These are phyloP conservation scores for Chaetoscypha palmicola DNA, from an alignment of 2,329 filamentous ascomycete species.

Conservation along the genomic window DNA sequence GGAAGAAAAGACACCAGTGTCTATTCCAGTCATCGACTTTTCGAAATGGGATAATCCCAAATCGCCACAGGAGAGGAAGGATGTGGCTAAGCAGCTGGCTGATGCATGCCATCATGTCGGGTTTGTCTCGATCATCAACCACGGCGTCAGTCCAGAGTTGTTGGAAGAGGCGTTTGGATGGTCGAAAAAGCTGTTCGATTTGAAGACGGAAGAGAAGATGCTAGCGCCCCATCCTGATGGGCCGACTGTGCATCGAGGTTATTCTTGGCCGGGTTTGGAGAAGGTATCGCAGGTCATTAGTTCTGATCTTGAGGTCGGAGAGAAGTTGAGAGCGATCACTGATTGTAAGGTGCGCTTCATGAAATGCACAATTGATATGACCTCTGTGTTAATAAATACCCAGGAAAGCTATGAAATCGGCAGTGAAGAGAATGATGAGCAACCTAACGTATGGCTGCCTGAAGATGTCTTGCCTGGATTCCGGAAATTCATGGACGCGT, in stretches of 20 bases:
- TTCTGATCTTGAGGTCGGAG: conserved; percentile 35
- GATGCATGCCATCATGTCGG: conserved; percentile 38
- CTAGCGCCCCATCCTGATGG: conserved; percentile 43
- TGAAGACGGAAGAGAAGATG: conserved; percentile 40
- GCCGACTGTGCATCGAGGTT: conserved; percentile 45
- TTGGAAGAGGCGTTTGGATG: conserved; percentile 39
- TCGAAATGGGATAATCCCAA: conserved; percentile 14
- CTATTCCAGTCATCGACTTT: conserved; percentile 25
- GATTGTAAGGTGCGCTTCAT: conserved; percentile 42
- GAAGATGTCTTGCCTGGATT: conserved; percentile 39
- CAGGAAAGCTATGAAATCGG: conserved; percentile 48
- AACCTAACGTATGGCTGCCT: conserved; percentile 45
- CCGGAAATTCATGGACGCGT: conserved; percentile 39
- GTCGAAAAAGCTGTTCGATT: conserved; percentile 38
- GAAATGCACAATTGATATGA: not conserved
- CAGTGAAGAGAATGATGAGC: conserved; percentile 37
- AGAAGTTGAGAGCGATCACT: conserved; percentile 38
- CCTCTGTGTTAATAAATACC: conserved; percentile 1
- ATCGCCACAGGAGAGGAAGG: conserved; percentile 24
- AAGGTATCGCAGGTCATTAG: conserved; percentile 43
- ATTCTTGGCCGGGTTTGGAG: conserved; percentile 47
- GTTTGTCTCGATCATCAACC: conserved; percentile 42
- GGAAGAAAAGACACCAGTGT: conserved; percentile 2
- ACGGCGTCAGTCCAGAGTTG: conserved; percentile 35
- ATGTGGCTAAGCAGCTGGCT: conserved; percentile 34